Conservation (phyloP, 2,329 filamentous ascomycete genomes). For the Microsporum ferrugineum region DNA sequence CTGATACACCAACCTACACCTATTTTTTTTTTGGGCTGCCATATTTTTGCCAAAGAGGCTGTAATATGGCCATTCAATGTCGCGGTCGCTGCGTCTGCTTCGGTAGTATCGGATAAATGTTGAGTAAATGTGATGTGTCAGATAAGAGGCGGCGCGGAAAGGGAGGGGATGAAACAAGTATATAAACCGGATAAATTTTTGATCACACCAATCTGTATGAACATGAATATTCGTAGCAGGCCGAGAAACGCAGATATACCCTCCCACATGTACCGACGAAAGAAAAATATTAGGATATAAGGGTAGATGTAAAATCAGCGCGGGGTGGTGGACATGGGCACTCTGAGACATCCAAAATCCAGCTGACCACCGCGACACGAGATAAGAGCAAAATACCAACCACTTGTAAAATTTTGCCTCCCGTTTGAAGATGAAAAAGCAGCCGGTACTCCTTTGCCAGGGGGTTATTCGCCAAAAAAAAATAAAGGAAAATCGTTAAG, state of each 20-base stretch:
- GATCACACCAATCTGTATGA: not conserved
- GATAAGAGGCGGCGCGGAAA: not conserved
- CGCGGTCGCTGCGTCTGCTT: not conserved
- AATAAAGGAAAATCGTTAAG: not conserved
- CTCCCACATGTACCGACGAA: not conserved
- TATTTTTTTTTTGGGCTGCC: not conserved
- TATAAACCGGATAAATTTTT: not conserved
- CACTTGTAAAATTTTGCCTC: slow-evolving; percentile 2
- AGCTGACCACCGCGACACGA: not conserved
- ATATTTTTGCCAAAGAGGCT: not conserved
- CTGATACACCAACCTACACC: not conserved
- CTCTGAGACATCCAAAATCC: not conserved
- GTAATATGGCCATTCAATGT: not conserved
- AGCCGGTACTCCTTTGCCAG: not conserved
- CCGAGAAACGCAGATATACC: not conserved
- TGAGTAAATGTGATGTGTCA: not conserved
- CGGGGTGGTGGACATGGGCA: not conserved
- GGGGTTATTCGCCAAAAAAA: not conserved
- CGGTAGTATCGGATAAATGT: not conserved
- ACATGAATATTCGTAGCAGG: not conserved
- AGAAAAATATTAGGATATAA: not conserved
- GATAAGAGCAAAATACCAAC: not conserved
- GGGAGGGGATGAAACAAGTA: not conserved
- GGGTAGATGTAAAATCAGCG: not conserved
- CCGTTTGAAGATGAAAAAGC: not conserved